Base-by-base conservation (phyloP, 2,329 filamentous ascomycete genomes). In the Curvularia eragrostidis region DNA sequence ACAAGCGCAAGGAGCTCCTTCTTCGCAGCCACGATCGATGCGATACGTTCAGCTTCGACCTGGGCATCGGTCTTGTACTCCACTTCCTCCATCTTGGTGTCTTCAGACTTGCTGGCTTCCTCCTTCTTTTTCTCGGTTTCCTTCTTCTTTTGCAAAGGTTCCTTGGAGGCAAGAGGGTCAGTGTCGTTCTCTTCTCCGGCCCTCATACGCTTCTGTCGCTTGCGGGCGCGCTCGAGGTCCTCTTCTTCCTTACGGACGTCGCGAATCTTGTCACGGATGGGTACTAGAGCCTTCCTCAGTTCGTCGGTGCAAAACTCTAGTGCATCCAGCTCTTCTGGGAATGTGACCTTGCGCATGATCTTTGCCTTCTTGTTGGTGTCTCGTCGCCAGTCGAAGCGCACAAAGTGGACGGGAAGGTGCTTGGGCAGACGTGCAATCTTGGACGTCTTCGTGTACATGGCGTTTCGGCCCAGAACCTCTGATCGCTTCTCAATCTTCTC, bases 341-440 rank as follows among this genome's bases (percentile, higher is more conserved):
- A 99, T 0, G 92, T 94, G 56, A 99, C 95, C 80, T 98, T 99
- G 75, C 93, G 91, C 91, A 99, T 94, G 69, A 99, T 99, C 84
- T 99, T 99, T 66, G 94, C 93, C 84, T 99, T 99, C 83, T 98
- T 98, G 78, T 96, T 90, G 3, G 91, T 93, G 67, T 96, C 92
- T 46, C 90, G 88, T 74, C 96, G 94, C 95, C 95, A 99, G 82
- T 94, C 97, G 81, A 99, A 99, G 64, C 95, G 91, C 55, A 99
- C 91, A 76, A 99, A 97, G 78, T 99, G 95, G 3, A 99, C 91
- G 0, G 95, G 95, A 43, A 99, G 84, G 75, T 99, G 97, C 77
- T 97, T 96, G 18, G 95, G 95, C 48, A 97, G 82, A 19, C 94
- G 89, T 10, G 93, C 87, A 68, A 99, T 96, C 73, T 89, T 87